A percentile compares a stretch with the other conserved stretches of the same genome.
phyloP scores from a whole-genome alignment of 805 yeast species.

The Saccharomycopsis fermentans region DNA sequence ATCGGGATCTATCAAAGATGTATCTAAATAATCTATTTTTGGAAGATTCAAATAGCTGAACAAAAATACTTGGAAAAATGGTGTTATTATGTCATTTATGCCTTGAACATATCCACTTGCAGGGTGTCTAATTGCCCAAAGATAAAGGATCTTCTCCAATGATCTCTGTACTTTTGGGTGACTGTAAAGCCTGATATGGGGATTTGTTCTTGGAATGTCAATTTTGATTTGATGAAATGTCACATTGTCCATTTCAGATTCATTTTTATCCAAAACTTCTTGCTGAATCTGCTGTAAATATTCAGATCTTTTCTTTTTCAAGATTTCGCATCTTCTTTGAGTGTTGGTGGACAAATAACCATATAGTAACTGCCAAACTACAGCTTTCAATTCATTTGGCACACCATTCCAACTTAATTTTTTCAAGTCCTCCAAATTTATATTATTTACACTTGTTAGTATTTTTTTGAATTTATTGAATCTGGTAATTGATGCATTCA shows the following conservation, averaged over 20 bases:
- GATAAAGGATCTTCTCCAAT: constrained; percentile 67
- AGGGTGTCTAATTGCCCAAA: constrained; percentile 96
- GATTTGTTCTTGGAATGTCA: constrained; percentile 91
- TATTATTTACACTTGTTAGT: constrained; percentile 36
- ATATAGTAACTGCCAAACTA: constrained; percentile 79
- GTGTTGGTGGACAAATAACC: constrained; percentile 88
- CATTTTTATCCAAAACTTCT: constrained; percentile 20
- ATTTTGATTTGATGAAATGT: constrained; percentile 95
- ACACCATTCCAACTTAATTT: constrained; percentile 92
- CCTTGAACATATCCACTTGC: constrained; percentile 98
- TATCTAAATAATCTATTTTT: constrained; percentile 25
- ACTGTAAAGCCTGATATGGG: constrained; percentile 65
- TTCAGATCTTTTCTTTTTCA: constrained; percentile 76
- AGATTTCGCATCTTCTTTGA: constrained; percentile 57
- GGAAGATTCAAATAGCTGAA: constrained; percentile 43
- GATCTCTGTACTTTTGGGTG: constrained; percentile 64
- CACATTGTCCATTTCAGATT: constrained; percentile 48
- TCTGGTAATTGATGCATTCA: constrained; percentile 51
- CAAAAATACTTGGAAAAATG: constrained; percentile 81
- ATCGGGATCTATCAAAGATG: constrained; percentile 54
- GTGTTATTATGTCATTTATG: constrained; percentile 87
- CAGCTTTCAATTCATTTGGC: constrained; percentile 69
- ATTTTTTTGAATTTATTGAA: constrained; percentile 59
- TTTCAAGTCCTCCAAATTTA: constrained; percentile 58
- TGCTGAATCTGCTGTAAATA: constrained; percentile 59